Evolutionary conservation across 805 yeast species (phyloP).

Genomic region (Candida peoriensis): DNA sequence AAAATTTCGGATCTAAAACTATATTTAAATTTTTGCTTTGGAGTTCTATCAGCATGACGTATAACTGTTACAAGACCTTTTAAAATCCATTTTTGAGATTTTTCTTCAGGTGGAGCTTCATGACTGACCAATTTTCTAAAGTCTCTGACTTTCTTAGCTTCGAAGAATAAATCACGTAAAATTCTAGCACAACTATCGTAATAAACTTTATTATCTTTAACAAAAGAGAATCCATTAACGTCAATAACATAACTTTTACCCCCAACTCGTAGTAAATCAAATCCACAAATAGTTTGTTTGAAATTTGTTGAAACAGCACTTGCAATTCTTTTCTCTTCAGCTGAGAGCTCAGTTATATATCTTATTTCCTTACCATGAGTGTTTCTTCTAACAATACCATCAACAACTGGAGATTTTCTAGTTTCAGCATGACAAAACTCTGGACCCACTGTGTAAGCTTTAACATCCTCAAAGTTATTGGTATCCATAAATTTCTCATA

Average conservation of each 20-base stretch:
- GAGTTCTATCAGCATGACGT: constrained; percentile 98
- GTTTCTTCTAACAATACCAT: constrained; percentile 94
- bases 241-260: constrained; percentile 92
- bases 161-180: constrained; percentile 65
- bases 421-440: constrained; percentile 96
- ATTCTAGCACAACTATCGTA: constrained; percentile 81
- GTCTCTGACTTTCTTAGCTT: constrained; percentile 48
- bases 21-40: constrained; percentile 95
- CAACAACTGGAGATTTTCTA: constrained; percentile 98
- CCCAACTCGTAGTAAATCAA: constrained; percentile 84
- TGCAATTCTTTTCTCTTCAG: constrained; percentile 79
- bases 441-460: constrained; percentile 95
- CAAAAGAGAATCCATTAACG: constrained; percentile 97
- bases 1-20: constrained; percentile 87
- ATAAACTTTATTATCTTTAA: constrained; percentile 82
- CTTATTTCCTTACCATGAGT: constrained; percentile 97
- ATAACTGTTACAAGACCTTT: constrained; percentile 89
- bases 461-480: constrained; percentile 96
- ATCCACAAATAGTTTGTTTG: constrained; percentile 94
- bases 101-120: constrained; percentile 31
- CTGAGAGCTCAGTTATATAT: constrained; percentile 73
- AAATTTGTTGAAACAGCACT: constrained; percentile 66
- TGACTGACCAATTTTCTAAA: constrained; percentile 33
- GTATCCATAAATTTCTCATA: constrained; percentile 97
- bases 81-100: constrained; percentile 87